Base-by-base conservation (phyloP, 1,284 basidiomycete genomes). In the Ganoderma multipileum region DNA sequence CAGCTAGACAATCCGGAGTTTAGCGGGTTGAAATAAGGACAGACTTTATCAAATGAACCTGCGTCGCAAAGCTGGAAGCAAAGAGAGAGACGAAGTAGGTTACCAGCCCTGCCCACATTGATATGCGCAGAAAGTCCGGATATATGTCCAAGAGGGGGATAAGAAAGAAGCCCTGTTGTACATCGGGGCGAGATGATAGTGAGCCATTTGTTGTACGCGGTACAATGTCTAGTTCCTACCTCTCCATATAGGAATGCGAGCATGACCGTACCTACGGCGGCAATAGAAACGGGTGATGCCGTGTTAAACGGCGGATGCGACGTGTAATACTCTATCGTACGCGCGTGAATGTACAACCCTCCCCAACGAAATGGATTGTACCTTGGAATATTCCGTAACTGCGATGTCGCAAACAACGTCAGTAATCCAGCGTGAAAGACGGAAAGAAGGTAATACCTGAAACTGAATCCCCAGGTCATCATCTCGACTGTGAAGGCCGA, bases 301-400 rank as follows among this genome's bases (percentile, higher is more conserved):
- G 65, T 70, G 18, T 72, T 65, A 41, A 73, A 72, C 0, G 71
- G 72, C 18, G 72, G 70, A 61, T 76, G 71, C 1, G 74, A 71
- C 4, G 72, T 70, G 16, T 74, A 76, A 50, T 76, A 76, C 52
- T 70, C 73, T 74, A 33, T 33, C 33, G 28, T 14, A 8, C 57
- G 5, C 26, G 36, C 18, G 2, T 39, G n/a, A 42, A 41, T 6
- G n/a, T 61, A 67, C 14, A 30, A 11, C 23, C 36, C n/a, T 3
- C 12, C 2, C 8, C 14, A 8, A 26, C 33, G 12, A 41, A n/a
- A 3, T 38, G 14, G 2, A 20, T 11, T 18, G 14, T 58, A 67
- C 74, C 71, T 70, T 76, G 75, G 62, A 76, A 76, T 26, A 76
- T 73, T 66, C 75, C 73, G 52, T 73, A 74, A 69, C 75, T 76